These are phyloP conservation scores for Exophiala mesophila DNA, from an alignment of 2,329 filamentous ascomycete genomes.

Conservation along the genomic window DNA sequence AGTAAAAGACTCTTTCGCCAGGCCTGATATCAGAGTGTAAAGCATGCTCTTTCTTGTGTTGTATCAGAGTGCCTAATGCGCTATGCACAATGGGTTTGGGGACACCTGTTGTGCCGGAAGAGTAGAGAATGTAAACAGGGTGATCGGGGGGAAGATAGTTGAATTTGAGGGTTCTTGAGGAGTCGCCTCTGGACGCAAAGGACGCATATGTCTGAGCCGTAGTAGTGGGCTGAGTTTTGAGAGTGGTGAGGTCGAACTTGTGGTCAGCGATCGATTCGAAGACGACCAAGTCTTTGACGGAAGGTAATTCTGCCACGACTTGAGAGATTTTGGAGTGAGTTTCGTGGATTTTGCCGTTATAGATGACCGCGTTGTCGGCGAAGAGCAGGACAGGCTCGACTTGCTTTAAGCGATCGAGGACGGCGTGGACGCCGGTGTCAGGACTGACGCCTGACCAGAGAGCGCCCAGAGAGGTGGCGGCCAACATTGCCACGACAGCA, in stretches of 20 bases:
- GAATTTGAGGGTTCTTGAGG: constrained; percentile 54
- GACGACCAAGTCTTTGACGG: constrained; percentile 66
- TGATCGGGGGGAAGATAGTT: constrained; percentile 77
- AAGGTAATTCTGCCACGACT: constrained; percentile 63
- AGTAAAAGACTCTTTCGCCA: constrained; percentile 77
- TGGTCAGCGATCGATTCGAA: constrained; percentile 59
- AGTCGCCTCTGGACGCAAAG: constrained; percentile 43
- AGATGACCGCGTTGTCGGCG: constrained; percentile 79
- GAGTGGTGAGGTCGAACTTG: constrained; percentile 32
- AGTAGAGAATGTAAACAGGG: constrained; percentile 90
- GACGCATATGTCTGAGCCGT: constrained; percentile 38
- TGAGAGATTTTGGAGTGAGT: constrained; percentile 73
- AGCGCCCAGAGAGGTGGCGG: constrained; percentile 73
- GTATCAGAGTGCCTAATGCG: constrained; percentile 79
- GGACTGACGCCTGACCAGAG: constrained; percentile 92
- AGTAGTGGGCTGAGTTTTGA: constrained; percentile 34
- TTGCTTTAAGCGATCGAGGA: constrained; percentile 79
- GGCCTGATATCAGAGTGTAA: constrained; percentile 77
- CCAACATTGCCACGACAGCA: constrained; percentile 82
- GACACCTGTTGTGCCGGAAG: constrained; percentile 77
- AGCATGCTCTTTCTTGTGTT: constrained; percentile 95
- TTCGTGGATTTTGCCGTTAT: constrained; percentile 88
- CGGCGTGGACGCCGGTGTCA: constrained; percentile 85
- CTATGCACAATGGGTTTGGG: constrained; percentile 96
- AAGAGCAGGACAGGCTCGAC: constrained; percentile 80